Base-by-base conservation (phyloP, 345 rosid species). In the Murraya paniculata region DNA sequence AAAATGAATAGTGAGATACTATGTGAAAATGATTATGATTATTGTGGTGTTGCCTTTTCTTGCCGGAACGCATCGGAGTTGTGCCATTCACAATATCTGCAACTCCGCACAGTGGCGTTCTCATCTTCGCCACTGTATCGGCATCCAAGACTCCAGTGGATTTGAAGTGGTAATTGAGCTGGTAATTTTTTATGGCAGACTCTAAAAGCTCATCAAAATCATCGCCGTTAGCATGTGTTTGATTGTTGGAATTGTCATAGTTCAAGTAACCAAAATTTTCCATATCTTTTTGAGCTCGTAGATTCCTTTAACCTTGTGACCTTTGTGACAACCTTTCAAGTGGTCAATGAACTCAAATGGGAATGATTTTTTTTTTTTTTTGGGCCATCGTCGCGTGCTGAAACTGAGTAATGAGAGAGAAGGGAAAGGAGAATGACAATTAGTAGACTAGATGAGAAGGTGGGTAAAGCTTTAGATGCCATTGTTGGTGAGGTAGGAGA, bases 41-140 rank as follows among this genome's bases (percentile, higher is more conserved):
- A 31, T 10, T 41, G 48, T 9, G 80, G 31, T 50, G 72, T 25
- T 50, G 66, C 6, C 7, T 27, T 30, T 64, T 65, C 19, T 62
- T 80, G 56, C 81, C 77, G 5, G 79, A 45, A 2, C 27, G 21
- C 84, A 86, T 82, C 66, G 73, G 5, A 7, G 78, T 73, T 13
- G 81, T 79, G n/a, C 86, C 83, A 9, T 83, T 76, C 73, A 83
- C 38, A 64, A 85, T 79, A 35, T 86, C 89, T 0, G 85, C 45
- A 10, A 83, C 76, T 0, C 82, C 86, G 16, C 91, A 88, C 6
- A 89, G 79, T 14, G 87, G 83, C 75, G 4, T 56, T 33, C 18
- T 30, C 89, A 85, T 86, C 4, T 19, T 18, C 0, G 73, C 60
- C 4, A 85, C 78, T 0, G 87, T 86, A 21, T 33, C 6, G 5